A percentile compares a stretch with the other conserved stretches of the same genome.
Conservation (phyloP, 805 yeast species). For the Teunomyces tritomae region DNA sequence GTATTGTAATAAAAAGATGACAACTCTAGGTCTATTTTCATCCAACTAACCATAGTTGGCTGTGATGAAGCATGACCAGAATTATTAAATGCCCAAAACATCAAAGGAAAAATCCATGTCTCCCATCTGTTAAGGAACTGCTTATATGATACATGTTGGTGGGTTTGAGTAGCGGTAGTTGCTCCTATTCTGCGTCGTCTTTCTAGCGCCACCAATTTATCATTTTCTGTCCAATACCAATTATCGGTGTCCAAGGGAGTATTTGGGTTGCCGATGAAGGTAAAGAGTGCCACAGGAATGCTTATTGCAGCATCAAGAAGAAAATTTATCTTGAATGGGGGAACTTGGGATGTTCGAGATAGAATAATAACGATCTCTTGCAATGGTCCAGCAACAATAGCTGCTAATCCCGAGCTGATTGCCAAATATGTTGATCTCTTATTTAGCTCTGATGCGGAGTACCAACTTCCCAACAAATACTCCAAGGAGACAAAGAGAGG, state of each 20-base stretch:
- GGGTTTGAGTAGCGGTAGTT: conserved; percentile 7
- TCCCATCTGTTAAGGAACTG: conserved; percentile 17
- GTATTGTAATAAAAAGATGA: conserved; percentile 35
- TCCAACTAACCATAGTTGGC: conserved; percentile 48
- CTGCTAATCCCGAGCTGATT: conserved; percentile 13
- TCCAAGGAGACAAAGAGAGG: conserved; percentile 2
- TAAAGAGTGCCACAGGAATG: conserved; percentile 16
- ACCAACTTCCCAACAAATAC: conserved; percentile 4
- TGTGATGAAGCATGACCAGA: conserved; percentile 30
- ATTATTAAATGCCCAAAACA: conserved; percentile 39
- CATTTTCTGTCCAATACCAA: conserved; percentile 5
- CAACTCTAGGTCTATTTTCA: conserved; percentile 32
- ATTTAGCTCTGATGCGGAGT: conserved; percentile 9
- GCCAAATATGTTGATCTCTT: conserved; percentile 17
- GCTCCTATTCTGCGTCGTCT: conserved; percentile 15
- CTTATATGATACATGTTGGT: not conserved
- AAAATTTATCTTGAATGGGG: conserved; percentile 19
- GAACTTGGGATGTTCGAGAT: conserved; percentile 11
- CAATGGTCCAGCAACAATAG: conserved; percentile 16
- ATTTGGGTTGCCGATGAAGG: conserved; percentile 18
- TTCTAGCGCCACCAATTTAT: conserved; percentile 14
- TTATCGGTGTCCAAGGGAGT: conserved; percentile 18
- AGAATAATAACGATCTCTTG: conserved; percentile 14
- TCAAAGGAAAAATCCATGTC: conserved; percentile 15
- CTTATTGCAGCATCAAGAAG: conserved; percentile 18